These are phyloP conservation scores for Psidium guajava DNA, from an alignment of 345 rosid genomes.

Conservation along the genomic window DNA sequence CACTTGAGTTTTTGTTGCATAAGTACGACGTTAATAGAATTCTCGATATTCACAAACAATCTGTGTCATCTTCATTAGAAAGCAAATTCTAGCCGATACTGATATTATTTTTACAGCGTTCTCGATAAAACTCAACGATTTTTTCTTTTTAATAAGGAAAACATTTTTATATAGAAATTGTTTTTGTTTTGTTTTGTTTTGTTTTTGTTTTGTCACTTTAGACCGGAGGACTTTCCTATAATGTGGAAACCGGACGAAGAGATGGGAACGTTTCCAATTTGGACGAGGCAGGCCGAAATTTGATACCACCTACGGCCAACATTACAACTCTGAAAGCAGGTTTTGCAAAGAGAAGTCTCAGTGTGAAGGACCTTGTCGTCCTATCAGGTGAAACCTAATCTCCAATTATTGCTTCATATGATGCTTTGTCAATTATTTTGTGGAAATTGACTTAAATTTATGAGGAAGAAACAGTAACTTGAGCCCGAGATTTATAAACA, in stretches of 20 bases:
- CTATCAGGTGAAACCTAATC: conserved; percentile 28
- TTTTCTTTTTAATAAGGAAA: not conserved
- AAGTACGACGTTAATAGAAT: not conserved
- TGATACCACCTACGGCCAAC: conserved; percentile 26
- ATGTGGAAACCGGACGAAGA: conserved; percentile 60
- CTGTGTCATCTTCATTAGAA: not conserved
- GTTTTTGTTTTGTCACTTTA: not conserved
- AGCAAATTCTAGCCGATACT: not conserved
- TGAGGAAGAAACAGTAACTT: not conserved
- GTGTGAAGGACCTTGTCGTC: conserved; percentile 39
- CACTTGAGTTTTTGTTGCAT: not conserved
- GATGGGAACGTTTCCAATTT: conserved; percentile 43
- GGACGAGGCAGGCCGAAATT: conserved; percentile 10
- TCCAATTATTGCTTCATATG: not conserved
- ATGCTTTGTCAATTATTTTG: not conserved
- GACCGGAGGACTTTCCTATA: conserved; percentile 26
- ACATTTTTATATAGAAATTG: not conserved
- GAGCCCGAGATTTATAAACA: not conserved
- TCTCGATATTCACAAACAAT: not conserved
- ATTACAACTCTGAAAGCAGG: conserved; percentile 17
- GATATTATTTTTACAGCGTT: not conserved
- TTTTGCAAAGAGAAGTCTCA: conserved; percentile 12
- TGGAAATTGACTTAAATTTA: not conserved
- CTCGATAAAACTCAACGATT: not conserved
- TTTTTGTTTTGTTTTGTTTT: not conserved